A percentile compares a stretch with the other conserved stretches of the same genome.
Evolutionary conservation across 768 basidiomycete genomes (phyloP).

Genomic region (Amylocystis lapponica): DNA sequence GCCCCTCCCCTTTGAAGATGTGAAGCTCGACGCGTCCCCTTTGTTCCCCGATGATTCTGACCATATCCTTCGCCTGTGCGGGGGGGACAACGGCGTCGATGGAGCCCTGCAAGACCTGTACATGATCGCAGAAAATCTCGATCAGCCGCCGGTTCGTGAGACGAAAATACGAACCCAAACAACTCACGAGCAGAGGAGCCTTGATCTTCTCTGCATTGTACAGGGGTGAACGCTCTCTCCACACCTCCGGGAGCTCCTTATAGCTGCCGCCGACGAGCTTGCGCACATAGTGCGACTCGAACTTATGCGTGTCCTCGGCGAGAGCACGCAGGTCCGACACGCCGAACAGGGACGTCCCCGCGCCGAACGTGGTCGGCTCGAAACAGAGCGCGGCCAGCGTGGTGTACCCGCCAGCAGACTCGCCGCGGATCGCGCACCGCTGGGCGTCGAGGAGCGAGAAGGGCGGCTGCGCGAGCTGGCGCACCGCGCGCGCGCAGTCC

Average conservation of each 20-base stretch:
- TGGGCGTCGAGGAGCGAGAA: slow-evolving; percentile 54
- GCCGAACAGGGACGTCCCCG: slow-evolving; percentile 59
- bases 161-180: too few relatives aligned
- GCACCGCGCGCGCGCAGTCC: slow-evolving; percentile 58
- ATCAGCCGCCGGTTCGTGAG: neutral
- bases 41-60: slow-evolving; percentile 42
- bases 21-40: slow-evolving; percentile 54
- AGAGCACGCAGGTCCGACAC: slow-evolving; percentile 58
- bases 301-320: slow-evolving; percentile 66
- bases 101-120: slow-evolving; percentile 64
- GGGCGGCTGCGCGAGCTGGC: slow-evolving; percentile 36
- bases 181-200: slow-evolving; percentile 55
- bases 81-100: slow-evolving; percentile 63
- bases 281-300: slow-evolving; percentile 52
- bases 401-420: slow-evolving; percentile 72
- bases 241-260: slow-evolving; percentile 49
- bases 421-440: slow-evolving; percentile 65
- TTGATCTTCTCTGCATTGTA: slow-evolving; percentile 56
- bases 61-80: slow-evolving; percentile 55
- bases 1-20: slow-evolving; percentile 59
- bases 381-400: slow-evolving; percentile 43
- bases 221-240: slow-evolving; percentile 56
- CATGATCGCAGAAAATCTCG: neutral
- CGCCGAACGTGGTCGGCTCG: slow-evolving; percentile 48
- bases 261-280: slow-evolving; percentile 59